Conservation (phyloP, 2,329 filamentous ascomycete species). For the Penicillium fuscoglaucum region DNA sequence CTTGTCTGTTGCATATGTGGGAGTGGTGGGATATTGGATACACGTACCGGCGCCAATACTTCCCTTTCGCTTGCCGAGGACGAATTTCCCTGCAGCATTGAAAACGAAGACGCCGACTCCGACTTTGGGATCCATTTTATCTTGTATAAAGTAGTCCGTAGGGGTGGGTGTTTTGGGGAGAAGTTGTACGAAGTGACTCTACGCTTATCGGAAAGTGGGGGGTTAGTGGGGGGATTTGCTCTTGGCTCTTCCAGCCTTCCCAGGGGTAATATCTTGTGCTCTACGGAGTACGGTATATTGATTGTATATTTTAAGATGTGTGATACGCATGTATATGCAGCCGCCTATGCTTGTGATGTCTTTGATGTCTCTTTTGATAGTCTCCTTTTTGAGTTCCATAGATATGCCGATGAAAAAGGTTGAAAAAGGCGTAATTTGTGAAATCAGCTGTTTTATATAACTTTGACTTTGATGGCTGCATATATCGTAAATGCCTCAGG, state of each 20-base stretch:
- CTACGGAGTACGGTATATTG: too few species aligned
- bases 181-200: background rate
- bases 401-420: too few species aligned
- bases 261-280: too few species aligned
- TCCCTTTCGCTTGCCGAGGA: constrained; percentile 51
- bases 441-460: too few species aligned
- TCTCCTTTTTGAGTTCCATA: too few species aligned
- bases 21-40: background rate
- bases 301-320: too few species aligned
- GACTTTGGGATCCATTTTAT: constrained; percentile 36
- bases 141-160: too few species aligned
- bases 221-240: background rate
- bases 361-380: too few species aligned
- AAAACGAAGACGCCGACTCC: constrained; percentile 53
- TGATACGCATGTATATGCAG: too few species aligned
- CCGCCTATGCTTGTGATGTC: too few species aligned
- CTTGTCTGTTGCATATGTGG: background rate
- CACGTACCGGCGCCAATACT: constrained; percentile 49
- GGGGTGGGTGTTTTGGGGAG: background rate
- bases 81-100: constrained; percentile 43
- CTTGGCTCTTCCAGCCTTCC: background rate
- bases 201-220: background rate
- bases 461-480: too few species aligned
- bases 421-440: too few species aligned
- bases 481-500: background rate